Conservation (phyloP, 306 rosid genomes). For the Vicia sativa region DNA sequence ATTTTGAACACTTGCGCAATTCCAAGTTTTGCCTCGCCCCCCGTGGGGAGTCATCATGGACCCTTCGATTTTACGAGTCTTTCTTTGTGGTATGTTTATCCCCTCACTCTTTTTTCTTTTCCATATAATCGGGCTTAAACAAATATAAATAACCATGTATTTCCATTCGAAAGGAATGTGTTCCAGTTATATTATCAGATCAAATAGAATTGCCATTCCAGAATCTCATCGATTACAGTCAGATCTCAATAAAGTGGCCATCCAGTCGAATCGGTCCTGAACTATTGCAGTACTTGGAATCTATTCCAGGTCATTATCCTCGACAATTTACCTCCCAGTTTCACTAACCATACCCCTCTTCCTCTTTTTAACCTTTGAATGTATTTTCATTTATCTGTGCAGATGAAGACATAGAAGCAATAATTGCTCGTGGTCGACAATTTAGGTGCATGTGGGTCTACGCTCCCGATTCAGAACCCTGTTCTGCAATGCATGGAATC, state of each 20-base stretch:
- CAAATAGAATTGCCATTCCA: constrained; percentile 89
- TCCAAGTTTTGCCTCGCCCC: constrained; percentile 97
- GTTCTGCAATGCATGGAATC: constrained; percentile 90
- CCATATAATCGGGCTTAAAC: not conserved
- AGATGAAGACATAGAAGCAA: constrained; percentile 70
- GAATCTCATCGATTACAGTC: constrained; percentile 81
- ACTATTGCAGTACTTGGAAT: constrained; percentile 81
- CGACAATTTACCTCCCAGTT: constrained; percentile 25
- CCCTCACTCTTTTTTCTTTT: not conserved
- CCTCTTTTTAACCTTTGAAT: constrained; percentile 8
- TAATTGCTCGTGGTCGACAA: constrained; percentile 69
- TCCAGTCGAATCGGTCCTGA: constrained; percentile 75
- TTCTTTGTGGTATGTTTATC: constrained; percentile 81
- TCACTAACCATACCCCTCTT: not conserved
- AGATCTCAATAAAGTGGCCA: constrained; percentile 97
- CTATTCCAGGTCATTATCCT: constrained; percentile 77
- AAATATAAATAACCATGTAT: constrained; percentile 31
- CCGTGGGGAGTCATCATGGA: constrained; percentile 98
- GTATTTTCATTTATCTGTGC: constrained; percentile 25
- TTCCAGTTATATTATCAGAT: constrained; percentile 90
- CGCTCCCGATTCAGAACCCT: constrained; percentile 65
- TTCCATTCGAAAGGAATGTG: constrained; percentile 73
- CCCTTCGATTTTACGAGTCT: constrained; percentile 92
- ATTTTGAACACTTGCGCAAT: constrained; percentile 81
- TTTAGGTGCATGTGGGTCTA: constrained; percentile 79